phyloP scores from a whole-genome alignment of 139 green algal genomes.

The Microglena sp. region DNA sequence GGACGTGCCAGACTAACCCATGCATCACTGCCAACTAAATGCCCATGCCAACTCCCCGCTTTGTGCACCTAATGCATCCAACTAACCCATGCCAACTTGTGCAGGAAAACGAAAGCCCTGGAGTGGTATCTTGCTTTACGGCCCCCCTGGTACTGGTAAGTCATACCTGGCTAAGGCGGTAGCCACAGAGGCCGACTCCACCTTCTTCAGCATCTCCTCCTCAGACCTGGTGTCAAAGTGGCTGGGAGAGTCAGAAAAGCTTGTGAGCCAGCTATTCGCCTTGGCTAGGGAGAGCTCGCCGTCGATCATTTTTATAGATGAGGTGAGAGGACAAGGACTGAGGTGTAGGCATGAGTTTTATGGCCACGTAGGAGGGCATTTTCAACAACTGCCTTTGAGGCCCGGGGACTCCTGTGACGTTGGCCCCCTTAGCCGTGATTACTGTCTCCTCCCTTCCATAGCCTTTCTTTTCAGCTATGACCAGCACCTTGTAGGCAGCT shows the following conservation, averaged over 20 bases:
- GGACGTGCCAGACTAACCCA: no score
- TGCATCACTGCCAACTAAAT: no score
- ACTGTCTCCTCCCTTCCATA: no score
- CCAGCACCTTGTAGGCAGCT: no score
- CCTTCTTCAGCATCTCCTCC: slow-evolving; percentile 71
- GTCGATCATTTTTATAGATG: slow-evolving; percentile 99
- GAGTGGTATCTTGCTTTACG: slow-evolving; percentile 96
- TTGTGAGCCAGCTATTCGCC: slow-evolving; percentile 88
- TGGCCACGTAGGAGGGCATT: no score
- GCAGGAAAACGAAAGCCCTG: slow-evolving; percentile 95
- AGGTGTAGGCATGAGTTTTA: neutral
- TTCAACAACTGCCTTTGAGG: no score
- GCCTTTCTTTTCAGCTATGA: no score
- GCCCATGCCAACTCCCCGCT: no score
- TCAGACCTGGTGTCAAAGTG: slow-evolving; percentile 78
- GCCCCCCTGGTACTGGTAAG: slow-evolving; percentile 95
- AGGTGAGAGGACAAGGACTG: slow-evolving; percentile 47
- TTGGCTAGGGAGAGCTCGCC: slow-evolving; percentile 87
- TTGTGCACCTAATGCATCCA: no score
- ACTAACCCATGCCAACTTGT: no score
- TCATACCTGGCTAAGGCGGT: slow-evolving; percentile 98
- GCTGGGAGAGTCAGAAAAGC: slow-evolving; percentile 95
- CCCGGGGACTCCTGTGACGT: no score
- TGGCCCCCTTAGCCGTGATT: no score
- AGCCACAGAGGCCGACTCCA: slow-evolving; percentile 96